phyloP scores from a whole-genome alignment of 106 monocot species.

The Platanthera zijinensis region DNA sequence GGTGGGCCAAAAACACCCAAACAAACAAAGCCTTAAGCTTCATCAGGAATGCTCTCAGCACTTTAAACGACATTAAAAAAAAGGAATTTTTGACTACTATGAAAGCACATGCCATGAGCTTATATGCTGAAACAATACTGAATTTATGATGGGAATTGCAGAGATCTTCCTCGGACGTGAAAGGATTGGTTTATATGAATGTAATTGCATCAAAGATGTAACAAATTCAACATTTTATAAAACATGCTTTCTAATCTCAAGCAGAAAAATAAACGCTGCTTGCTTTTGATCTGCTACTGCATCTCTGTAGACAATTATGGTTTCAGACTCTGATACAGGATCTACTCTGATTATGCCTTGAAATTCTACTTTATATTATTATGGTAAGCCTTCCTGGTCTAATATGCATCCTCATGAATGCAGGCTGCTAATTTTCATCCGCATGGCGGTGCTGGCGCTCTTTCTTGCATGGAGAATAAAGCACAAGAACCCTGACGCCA shows the following conservation, averaged over 20 bases:
- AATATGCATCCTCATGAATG: not conserved
- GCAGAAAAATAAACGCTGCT: not conserved
- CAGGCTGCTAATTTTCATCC: conserved; percentile 46
- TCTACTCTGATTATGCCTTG: not conserved
- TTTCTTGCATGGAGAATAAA: conserved; percentile 49
- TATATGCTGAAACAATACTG: too few species aligned
- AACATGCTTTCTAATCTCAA: not conserved
- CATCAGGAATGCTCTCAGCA: too few species aligned
- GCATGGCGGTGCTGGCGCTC: conserved; percentile 30
- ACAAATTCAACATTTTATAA: not conserved
- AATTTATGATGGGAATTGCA: too few species aligned
- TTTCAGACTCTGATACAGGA: not conserved
- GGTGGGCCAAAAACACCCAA: too few species aligned
- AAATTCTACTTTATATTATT: not conserved
- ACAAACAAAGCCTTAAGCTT: too few species aligned
- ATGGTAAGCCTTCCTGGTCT: not conserved
- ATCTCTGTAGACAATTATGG: too few species aligned
- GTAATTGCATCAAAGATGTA: not conserved
- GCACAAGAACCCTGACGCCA: conserved; percentile 47
- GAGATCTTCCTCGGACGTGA: too few species aligned
- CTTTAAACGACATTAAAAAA: too few species aligned
- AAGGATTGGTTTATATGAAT: not conserved
- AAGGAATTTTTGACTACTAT: too few species aligned
- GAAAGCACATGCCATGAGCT: too few species aligned
- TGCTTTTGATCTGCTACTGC: too few species aligned